Evolutionary conservation across 352 stramenopile species (phyloP), one percentile per base, ranked within the genome.

Genomic region (Globisporangium barbulae): DNA sequence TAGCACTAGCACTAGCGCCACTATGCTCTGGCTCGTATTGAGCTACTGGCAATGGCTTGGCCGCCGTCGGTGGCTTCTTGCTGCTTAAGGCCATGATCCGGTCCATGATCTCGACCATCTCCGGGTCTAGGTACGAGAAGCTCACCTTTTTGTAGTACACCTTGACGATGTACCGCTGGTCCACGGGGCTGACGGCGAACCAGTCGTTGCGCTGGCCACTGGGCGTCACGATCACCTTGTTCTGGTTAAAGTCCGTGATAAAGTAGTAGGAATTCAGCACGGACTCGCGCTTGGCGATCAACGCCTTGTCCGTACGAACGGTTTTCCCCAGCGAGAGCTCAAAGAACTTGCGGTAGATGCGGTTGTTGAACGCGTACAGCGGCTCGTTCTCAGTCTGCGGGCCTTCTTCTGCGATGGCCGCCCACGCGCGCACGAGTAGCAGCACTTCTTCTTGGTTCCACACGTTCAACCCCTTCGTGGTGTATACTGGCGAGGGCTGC

Each of bases 281-380:
- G 12, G 60, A 65, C 19, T 65, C 60, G 25, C 60, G 60, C 60
- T 65, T 65, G 12, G 60, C 60, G 30, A 60, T 53, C 50, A 65
- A 15, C 4, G 60, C 60, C 52, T 65, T 65, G 25, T 60, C 60
- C 19, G 60, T 60, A 21, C 60, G 60, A 19, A 48, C 42, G 37
- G 60, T 65, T 2, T 35, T 50, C 1, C 60, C 60, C 0, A 39
- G 33, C 4, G 49, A 55, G 28, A 65, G 52, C 35, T 59, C 60
- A 42, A 66, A 37, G 39, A 66, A 66, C 52, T 60, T 66, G 22
- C 50, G 48, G 31, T 55, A 66, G 33, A 66, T 61, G n/a, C 61
- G 61, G 31, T 54, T 55, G 44, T 66, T 66, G 61, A 60, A 47
- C 12, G 37, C 60, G 52, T 54, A 59, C 15, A 59, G 37, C 28